Percentiles rank a stretch among this genome's conserved stretches.
phyloP scores from a whole-genome alignment of 148 eudicot species.

The Spergularia marina region DNA sequence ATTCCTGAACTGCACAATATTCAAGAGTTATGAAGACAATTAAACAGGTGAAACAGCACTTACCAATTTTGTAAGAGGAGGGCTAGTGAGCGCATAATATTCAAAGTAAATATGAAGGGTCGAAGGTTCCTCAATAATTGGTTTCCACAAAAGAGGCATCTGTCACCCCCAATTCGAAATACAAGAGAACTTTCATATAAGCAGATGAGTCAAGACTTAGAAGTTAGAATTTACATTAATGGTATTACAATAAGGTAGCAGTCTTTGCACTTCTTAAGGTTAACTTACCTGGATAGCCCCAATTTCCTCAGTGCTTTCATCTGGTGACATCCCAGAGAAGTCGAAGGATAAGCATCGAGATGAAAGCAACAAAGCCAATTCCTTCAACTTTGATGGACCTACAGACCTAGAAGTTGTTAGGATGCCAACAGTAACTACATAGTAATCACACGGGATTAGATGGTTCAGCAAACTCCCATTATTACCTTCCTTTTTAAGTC shows the following conservation, averaged over 20 bases:
- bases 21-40: not conserved
- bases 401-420: conserved; percentile 30
- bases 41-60: conserved; percentile 30
- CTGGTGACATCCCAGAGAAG: conserved; percentile 69
- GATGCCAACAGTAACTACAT: not conserved
- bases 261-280: not conserved
- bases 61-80: conserved; percentile 82
- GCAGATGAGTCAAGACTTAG: conserved; percentile 4
- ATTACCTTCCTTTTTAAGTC: conserved; percentile 83
- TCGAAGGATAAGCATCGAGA: conserved; percentile 82
- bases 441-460: not conserved
- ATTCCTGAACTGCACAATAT: not conserved
- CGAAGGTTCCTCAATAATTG: conserved; percentile 71
- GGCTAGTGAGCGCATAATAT: conserved; percentile 70
- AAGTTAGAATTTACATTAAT: not conserved
- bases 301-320: conserved; percentile 91
- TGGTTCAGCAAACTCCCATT: conserved; percentile 1
- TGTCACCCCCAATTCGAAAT: conserved; percentile 32
- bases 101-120: conserved; percentile 83
- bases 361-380: conserved; percentile 82
- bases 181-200: not conserved
- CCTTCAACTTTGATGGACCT: conserved; percentile 71
- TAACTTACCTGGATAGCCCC: conserved; percentile 72
- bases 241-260: not conserved
- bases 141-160: conserved; percentile 74